phyloP scores from a whole-genome alignment of 139 green algal genomes.

The Picochlorum sp. region DNA sequence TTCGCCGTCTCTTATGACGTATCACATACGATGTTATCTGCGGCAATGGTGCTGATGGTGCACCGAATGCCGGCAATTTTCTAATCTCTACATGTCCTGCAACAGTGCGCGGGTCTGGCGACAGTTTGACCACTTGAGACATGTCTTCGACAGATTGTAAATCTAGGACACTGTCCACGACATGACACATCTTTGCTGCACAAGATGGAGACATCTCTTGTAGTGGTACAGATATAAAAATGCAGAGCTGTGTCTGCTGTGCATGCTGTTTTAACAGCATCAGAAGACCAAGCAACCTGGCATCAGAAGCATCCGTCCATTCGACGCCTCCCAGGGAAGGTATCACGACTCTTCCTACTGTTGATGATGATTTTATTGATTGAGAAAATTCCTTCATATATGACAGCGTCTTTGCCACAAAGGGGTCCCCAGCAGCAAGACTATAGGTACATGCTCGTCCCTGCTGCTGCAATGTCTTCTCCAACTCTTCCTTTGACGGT shows the following conservation, averaged over 20 bases:
- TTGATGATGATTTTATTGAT: conserved; percentile 26
- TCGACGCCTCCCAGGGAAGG: conserved; percentile 1
- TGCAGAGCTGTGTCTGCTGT: conserved; percentile 14
- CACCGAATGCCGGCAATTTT: conserved; percentile 40
- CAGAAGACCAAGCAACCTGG: conserved; percentile 9
- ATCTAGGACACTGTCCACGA: conserved; percentile 47
- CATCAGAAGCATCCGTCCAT: conserved; percentile 22
- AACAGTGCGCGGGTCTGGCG: conserved; percentile 41
- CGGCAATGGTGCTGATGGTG: conserved; percentile 26
- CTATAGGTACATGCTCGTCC: background rate
- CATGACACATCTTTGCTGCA: conserved; percentile 37
- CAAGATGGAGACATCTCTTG: conserved; percentile 14
- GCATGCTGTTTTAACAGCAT: conserved; percentile 18
- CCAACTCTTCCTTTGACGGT: background rate
- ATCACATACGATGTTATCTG: conserved; percentile 48
- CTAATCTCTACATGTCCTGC: conserved; percentile 47
- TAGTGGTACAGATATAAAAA: conserved; percentile 26
- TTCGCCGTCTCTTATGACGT: conserved; percentile 41
- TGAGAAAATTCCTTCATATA: too few relatives aligned
- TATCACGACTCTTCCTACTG: conserved; percentile 9
- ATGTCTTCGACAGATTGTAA: conserved; percentile 51
- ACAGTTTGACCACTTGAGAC: conserved; percentile 43
- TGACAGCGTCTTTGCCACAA: too few relatives aligned
- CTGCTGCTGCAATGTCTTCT: background rate
- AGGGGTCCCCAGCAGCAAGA: too few relatives aligned